Evolutionary conservation across 1,284 basidiomycete species (phyloP), one percentile per base, ranked within the genome.

Genomic region (Neolentinus lepideus): DNA sequence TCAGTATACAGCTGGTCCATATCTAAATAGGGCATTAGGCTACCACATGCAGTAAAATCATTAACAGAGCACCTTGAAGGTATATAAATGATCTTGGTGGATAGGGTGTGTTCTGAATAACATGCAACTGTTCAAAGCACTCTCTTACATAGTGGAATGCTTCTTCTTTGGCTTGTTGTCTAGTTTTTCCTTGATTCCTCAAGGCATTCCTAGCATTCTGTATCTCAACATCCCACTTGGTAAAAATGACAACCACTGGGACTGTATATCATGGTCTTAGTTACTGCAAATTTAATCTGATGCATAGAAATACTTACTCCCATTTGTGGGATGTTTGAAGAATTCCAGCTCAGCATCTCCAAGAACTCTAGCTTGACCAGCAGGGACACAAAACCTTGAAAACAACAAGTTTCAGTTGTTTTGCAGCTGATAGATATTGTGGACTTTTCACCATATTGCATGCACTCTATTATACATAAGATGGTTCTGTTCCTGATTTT

Each of bases 201-300:
- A 59, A 55, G 10, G 43, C 22, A 36, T 14, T 48, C 25, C 43
- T 61, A 16, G 61, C 57, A 51, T 58, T 50, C 29, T 51, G 55
- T 33, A 64, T 50, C 2, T 63, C 55, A 31, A 58, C 59, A 47
- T 66, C 66, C 48, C 64, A 64, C 56, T 68, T 68, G 3, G 65
- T 68, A 58, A 68, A 68, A 45, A 69, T 56, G 2, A 58, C 60
- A 38, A 69, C 58, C 12, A 67, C 60, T 11, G 66, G 66, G 9
- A 64, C 66, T 67, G 45, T 45, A 16, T 48, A 9, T 52, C n/a
- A n/a, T 11, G n/a, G 26, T 22, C 33, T 24, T 19, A 54, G 24
- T 27, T n/a, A 25, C 35, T 47, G 14, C 11, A 19, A 59, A 52
- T n/a, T n/a, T n/a, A n/a, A n/a, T n/a, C n/a, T n/a, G n/a, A n/a